Evolutionary conservation across 768 basidiomycete species (phyloP).

Genomic region (Dentipellis sp.): DNA sequence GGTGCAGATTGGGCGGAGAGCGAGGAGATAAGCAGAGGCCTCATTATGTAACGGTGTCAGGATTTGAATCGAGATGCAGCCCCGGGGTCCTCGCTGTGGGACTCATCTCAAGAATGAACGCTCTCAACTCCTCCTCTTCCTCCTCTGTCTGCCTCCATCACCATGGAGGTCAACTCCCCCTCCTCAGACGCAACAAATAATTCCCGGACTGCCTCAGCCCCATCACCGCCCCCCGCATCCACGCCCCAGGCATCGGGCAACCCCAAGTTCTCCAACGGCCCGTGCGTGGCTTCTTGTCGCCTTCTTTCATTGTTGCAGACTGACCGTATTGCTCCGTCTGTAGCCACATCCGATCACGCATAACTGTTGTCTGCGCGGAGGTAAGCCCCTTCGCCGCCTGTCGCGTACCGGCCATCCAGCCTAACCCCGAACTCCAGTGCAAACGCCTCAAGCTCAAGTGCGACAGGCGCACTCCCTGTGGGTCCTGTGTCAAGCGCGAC

Average conservation of each 20-base stretch:
- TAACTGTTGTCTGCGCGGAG: slow-evolving; percentile 79
- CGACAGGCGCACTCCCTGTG: slow-evolving; percentile 70
- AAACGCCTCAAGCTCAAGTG: slow-evolving; percentile 85
- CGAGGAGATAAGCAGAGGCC: neutral
- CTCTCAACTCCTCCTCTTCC: neutral
- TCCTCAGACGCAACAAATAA: neutral
- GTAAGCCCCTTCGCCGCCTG: slow-evolving; percentile 25
- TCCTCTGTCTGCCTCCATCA: neutral
- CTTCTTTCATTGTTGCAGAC: neutral
- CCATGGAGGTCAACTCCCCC: slow-evolving; percentile 5
- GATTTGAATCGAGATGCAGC: neutral
- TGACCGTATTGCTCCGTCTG: neutral
- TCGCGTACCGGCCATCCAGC: neutral
- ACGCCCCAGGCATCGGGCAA: slow-evolving; percentile 1
- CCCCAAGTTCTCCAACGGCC: slow-evolving; percentile 22
- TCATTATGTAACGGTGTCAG: neutral
- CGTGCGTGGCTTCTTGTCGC: slow-evolving; percentile 15
- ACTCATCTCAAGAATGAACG: neutral
- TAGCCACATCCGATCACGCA: slow-evolving; percentile 65
- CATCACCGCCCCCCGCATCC: neutral
- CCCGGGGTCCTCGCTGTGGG: neutral
- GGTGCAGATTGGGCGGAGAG: too few relatives aligned
- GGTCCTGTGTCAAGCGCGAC: slow-evolving; percentile 72
- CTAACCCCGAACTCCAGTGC: slow-evolving; percentile 38
- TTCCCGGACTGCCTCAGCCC: neutral